phyloP scores from a whole-genome alignment of 208 protist species.

The Trypanosoma mega region DNA sequence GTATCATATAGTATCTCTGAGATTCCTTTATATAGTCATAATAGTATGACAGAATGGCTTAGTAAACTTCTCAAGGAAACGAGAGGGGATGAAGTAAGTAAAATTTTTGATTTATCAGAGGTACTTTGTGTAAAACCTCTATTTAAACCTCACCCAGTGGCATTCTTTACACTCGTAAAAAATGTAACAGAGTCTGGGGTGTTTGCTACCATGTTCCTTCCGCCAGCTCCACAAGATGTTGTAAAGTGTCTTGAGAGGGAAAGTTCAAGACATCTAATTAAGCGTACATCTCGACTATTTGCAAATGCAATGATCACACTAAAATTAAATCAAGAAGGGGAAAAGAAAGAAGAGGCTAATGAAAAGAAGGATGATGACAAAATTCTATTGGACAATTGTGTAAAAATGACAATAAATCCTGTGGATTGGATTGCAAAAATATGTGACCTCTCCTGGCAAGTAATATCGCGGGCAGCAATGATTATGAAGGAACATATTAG shows the following conservation, averaged over 20 bases:
- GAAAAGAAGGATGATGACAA: background rate
- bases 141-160: slow-evolving; percentile 19
- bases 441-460: slow-evolving; percentile 29
- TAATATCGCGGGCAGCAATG: slow-evolving; percentile 19
- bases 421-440: slow-evolving; percentile 23
- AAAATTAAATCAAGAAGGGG: background rate
- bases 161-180: background rate
- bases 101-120: background rate
- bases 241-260: slow-evolving; percentile 14
- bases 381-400: too few relatives aligned
- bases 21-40: slow-evolving; percentile 17
- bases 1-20: slow-evolving; percentile 22
- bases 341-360: background rate
- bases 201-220: slow-evolving; percentile 17
- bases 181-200: background rate
- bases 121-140: background rate
- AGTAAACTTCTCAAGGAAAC: slow-evolving; percentile 5
- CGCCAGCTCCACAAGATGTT: background rate
- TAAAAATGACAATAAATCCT: background rate
- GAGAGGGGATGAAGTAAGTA: background rate
- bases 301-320: slow-evolving; percentile 4
- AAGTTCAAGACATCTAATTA: slow-evolving; percentile 24
- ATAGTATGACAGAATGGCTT: slow-evolving; percentile 18
- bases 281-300: slow-evolving; percentile 20
- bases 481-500: slow-evolving; percentile 19